Evolutionary conservation across 345 rosid genomes (phyloP), one percentile per base, ranked within the genome.

Genomic region (Citrus sp.): DNA sequence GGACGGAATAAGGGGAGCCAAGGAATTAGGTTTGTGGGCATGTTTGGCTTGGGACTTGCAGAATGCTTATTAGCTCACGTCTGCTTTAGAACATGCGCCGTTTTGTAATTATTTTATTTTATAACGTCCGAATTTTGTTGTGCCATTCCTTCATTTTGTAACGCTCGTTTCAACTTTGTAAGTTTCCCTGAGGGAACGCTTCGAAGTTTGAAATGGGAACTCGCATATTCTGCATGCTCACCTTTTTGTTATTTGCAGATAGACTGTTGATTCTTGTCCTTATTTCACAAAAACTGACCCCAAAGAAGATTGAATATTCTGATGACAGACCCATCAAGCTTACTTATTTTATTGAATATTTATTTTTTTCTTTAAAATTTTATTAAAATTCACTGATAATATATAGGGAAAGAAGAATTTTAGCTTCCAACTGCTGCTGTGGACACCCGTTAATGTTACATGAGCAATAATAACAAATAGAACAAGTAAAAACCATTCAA

Each of bases 31-130:
- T 12, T 10, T 12, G 51, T 12, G 51, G 51, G 66, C 70, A 72
- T 79, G 79, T 83, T 84, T 68, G 79, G 80, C 69, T 75, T 27
- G 46, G 80, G 76, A 70, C 16, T 67, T 79, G 79, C 79, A 67
- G 25, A 19, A 19, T 22, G 75, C 72, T 71, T 76, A 56, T 71
- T 76, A 56, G 78, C 58, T 79, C 81, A 78, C 37, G 65, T 34
- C 24, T 28, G n/a, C 38, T 30, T 63, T 63, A 64, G 60, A 19
- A 27, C 35, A 51, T 27, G 37, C 28, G 49, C 30, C 35, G 7
- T 5, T 70, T 22, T 18, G 7, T 2, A 0, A 21, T 34, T 25
- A 46, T 70, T 68, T 75, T 35, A 25, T 16, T 18, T 65, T 74
- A 64, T 77, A 84, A 81, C 82, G 80, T 49, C 62, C 73, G 73